These are phyloP conservation scores for Priceomyces melissophilus DNA, from an alignment of 805 yeast genomes.

Conservation along the genomic window DNA sequence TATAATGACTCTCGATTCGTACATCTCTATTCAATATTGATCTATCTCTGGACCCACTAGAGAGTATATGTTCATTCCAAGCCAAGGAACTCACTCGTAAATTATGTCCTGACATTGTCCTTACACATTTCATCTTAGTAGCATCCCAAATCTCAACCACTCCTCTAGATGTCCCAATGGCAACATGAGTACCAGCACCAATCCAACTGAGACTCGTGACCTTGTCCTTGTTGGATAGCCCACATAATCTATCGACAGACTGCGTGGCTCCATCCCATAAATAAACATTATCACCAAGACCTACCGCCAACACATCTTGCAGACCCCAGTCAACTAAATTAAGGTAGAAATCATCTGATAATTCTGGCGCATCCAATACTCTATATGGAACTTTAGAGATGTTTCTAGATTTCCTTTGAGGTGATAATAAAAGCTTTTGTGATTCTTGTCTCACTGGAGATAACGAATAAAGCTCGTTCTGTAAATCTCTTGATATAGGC, in stretches of 20 bases:
- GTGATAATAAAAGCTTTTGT: slow-evolving; percentile 73
- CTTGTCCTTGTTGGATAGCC: slow-evolving; percentile 57
- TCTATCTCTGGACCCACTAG: slow-evolving; percentile 85
- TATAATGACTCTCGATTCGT: slow-evolving; percentile 76
- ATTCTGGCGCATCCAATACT: slow-evolving; percentile 92
- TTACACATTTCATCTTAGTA: slow-evolving; percentile 69
- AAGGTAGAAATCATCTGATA: slow-evolving; percentile 89
- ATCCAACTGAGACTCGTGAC: slow-evolving; percentile 91
- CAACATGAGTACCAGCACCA: slow-evolving; percentile 89
- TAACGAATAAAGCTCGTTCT: slow-evolving; percentile 71
- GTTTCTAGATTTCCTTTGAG: slow-evolving; percentile 72
- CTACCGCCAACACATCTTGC: slow-evolving; percentile 84
- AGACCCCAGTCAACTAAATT: slow-evolving; percentile 96
- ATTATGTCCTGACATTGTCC: slow-evolving; percentile 90
- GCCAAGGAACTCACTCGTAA: slow-evolving; percentile 83
- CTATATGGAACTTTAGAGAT: slow-evolving; percentile 87
- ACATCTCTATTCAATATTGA: slow-evolving; percentile 88
- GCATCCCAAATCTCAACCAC: slow-evolving; percentile 95
- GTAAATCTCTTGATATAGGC: slow-evolving; percentile 61
- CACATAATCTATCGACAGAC: slow-evolving; percentile 75
- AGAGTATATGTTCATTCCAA: slow-evolving; percentile 88
- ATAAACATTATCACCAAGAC: slow-evolving; percentile 82
- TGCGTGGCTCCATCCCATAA: slow-evolving; percentile 88
- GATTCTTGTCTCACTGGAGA: slow-evolving; percentile 90
- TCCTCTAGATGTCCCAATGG: slow-evolving; percentile 86